Percentiles rank a stretch among this genome's conserved stretches.
phyloP scores from a whole-genome alignment of 2,329 filamentous ascomycete species.

The Neopestalotiopsis clavispora region DNA sequence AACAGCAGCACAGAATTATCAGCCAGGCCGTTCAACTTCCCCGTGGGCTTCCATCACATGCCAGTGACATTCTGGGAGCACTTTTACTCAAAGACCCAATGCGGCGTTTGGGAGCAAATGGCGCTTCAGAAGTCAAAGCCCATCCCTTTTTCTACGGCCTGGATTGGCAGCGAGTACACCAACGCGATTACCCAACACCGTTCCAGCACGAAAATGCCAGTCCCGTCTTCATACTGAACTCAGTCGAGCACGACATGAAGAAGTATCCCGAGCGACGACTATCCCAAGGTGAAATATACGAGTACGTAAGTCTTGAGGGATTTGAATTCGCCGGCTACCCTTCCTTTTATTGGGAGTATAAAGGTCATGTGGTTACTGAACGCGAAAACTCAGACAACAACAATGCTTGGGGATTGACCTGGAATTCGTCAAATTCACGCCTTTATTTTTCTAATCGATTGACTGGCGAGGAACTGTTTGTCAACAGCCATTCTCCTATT shows the following conservation, averaged over 20 bases:
- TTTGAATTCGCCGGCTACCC: neutral
- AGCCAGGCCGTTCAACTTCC: conserved; percentile 96
- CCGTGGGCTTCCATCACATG: neutral
- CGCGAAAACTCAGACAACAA: neutral
- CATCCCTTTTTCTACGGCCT: conserved; percentile 5
- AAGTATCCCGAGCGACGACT: neutral
- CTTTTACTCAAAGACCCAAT: conserved; percentile 7
- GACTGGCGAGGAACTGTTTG: neutral
- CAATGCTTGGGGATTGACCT: conserved; percentile 8
- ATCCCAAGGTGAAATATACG: neutral
- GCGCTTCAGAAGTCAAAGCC: conserved; percentile 11
- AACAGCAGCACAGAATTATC: conserved; percentile 99
- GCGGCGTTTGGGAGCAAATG: conserved; percentile 7
- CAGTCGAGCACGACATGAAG: neutral
- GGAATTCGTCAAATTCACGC: neutral
- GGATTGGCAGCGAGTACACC: conserved; percentile 9
- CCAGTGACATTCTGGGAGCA: neutral
- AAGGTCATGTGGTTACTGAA: neutral
- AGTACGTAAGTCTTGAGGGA: neutral
- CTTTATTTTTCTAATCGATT: conserved; percentile 3
- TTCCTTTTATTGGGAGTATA: neutral
- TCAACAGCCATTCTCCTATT: neutral
- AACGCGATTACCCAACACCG: neutral
- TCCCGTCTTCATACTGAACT: neutral
- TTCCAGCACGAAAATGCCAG: neutral